phyloP scores from a whole-genome alignment of 768 basidiomycete genomes.

The Phaeotremella fagi region DNA sequence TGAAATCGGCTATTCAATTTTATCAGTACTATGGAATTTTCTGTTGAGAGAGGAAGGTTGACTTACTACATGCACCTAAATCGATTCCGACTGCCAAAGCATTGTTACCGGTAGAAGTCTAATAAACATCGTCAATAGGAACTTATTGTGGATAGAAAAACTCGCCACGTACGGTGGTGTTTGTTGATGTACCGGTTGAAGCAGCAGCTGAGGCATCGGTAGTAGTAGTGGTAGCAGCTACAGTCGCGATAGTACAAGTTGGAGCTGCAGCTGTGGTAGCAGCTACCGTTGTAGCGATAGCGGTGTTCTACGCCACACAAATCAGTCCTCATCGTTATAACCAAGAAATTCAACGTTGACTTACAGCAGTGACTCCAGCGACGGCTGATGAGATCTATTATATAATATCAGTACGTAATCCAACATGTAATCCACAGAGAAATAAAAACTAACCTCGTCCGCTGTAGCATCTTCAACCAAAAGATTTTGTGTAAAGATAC shows the following conservation, averaged over 20 bases:
- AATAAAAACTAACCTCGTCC: constrained; percentile 1
- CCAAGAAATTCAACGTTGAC: no score
- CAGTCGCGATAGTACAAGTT: constrained; percentile 10
- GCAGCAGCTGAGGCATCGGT: not conserved
- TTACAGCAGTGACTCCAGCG: constrained; percentile 7
- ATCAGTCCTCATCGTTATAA: no score
- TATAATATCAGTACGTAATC: constrained; percentile 49
- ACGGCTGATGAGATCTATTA: constrained; percentile 57
- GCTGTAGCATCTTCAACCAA: constrained; percentile 16
- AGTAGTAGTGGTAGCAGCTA: not conserved
- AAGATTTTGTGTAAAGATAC: constrained; percentile 63
- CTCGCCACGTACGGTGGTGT: not conserved
- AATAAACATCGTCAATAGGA: no score
- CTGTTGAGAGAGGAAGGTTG: not conserved
- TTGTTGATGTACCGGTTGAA: not conserved
- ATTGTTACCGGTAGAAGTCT: not conserved
- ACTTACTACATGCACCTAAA: constrained; percentile 23
- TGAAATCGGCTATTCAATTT: constrained; percentile 17
- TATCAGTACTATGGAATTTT: not conserved
- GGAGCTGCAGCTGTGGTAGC: not conserved
- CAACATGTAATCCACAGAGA: constrained; percentile 46
- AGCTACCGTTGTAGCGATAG: constrained; percentile 2
- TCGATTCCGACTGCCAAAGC: constrained; percentile 18
- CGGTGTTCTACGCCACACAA: no score
- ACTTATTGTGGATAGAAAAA: no score